Evolutionary conservation across 2,329 filamentous ascomycete genomes (phyloP).

Genomic region (Chaetomium sp.): DNA sequence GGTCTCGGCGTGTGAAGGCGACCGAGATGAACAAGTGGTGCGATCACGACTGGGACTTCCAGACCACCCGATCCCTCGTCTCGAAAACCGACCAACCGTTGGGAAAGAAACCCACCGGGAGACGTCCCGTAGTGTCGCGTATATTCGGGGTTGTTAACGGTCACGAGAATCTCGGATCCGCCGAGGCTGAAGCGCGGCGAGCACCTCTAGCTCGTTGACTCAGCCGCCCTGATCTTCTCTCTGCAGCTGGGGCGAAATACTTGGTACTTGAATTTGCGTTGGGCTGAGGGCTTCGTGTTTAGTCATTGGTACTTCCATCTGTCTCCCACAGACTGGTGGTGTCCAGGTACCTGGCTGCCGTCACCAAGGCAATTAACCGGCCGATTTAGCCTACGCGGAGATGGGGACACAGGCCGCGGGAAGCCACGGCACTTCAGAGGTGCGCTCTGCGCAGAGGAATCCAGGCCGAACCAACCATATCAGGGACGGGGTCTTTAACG

Average conservation of each 20-base stretch:
- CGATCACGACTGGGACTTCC: too few relatives aligned
- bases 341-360: conserved; percentile 3
- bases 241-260: conserved; percentile 1
- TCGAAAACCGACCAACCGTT: too few relatives aligned
- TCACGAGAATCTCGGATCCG: not conserved
- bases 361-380: conserved; percentile 15
- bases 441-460: not conserved
- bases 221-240: not conserved
- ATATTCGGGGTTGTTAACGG: not conserved
- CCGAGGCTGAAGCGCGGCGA: too few relatives aligned
- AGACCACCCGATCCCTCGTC: too few relatives aligned
- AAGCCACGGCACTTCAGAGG: not conserved
- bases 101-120: too few relatives aligned
- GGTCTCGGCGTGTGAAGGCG: too few relatives aligned
- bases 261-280: not conserved
- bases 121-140: not conserved
- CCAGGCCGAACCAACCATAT: not conserved
- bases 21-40: too few relatives aligned
- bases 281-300: not conserved
- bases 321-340: not conserved
- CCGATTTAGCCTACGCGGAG: conserved; percentile 15
- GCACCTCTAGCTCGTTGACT: not conserved
- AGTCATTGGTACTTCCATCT: not conserved
- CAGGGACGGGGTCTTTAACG: not conserved
- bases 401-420: not conserved